Base-by-base conservation (phyloP, 129 eudicot species). In the Helianthus tuberosus region DNA sequence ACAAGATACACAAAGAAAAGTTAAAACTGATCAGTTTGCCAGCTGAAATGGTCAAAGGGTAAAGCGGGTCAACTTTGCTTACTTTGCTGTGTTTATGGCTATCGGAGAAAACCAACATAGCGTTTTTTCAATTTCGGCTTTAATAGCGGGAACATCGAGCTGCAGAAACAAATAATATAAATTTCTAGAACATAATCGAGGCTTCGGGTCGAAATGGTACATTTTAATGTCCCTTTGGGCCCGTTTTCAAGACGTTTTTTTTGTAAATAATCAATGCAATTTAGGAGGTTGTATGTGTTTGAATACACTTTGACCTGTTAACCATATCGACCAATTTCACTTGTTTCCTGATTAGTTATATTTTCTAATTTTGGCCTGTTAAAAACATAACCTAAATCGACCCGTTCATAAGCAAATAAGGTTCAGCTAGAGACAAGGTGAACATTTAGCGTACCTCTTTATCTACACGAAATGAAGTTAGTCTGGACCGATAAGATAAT, bases 31-130 rank as follows among this genome's bases (percentile, higher is more conserved):
- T 36, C 20, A 9, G 52, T 44, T 13, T 55, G 47, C 36, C 29
- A 1, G 41, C 48, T 25, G 49, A 38, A 47, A 58, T 17, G 66
- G 17, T 15, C 11, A 47, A 58, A 66, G 38, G 58, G 5, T 35
- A 36, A 70, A 65, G 66, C 54, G 29, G 62, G 49, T 54, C 44
- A 61, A 25, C 71, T 69, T 49, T 58, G 36, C 84, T 55, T 82
- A 93, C 98, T 93, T 89, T 41, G 91, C 85, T 49, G 98, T 93
- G 81, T 87, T 89, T 47, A 82, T 80, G 72, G 98, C 96, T 8
- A 89, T 75, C 0, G 92, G 95, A 82, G 85, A 91, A 80, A 93
- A 89, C 98, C 98, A 93, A n/a, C 84, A 82, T 54, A 93, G 75
- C 4, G 86, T 89, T 83, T 85, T 87, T 79, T 93, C 98, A 86